phyloP scores from a whole-genome alignment of 306 rosid genomes.

The Malus sylvestris region DNA sequence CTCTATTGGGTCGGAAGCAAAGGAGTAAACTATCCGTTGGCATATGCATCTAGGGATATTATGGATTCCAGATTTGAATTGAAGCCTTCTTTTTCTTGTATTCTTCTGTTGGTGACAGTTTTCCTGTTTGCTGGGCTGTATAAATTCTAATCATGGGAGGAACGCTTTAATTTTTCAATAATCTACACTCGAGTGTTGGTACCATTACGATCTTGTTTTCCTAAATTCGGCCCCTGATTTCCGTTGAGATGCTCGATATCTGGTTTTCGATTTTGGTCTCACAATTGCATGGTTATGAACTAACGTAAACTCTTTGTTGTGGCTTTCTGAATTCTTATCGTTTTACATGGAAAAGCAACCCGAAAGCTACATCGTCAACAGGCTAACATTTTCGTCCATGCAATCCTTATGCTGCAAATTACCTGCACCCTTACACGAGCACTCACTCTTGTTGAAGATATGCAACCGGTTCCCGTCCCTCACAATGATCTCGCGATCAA shows the following conservation, averaged over 20 bases:
- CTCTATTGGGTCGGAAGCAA: slow-evolving; percentile 39
- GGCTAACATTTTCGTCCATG: neutral
- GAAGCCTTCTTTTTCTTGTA: slow-evolving; percentile 6
- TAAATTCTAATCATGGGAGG: slow-evolving; percentile 11
- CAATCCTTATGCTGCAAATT: neutral
- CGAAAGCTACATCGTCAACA: neutral
- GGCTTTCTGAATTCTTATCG: neutral
- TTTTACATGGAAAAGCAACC: neutral
- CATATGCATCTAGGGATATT: slow-evolving; percentile 17
- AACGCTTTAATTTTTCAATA: slow-evolving; percentile 20
- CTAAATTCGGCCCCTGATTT: neutral
- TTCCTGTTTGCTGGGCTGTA: slow-evolving; percentile 23
- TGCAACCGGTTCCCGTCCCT: slow-evolving; percentile 54
- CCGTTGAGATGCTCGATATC: neutral
- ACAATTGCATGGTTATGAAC: neutral
- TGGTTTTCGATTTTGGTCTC: neutral
- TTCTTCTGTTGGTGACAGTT: slow-evolving; percentile 15
- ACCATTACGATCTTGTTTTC: neutral
- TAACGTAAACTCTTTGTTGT: neutral
- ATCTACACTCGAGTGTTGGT: slow-evolving; percentile 16
- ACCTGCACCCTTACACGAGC: slow-evolving; percentile 42
- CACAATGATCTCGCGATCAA: slow-evolving; percentile 40
- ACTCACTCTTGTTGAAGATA: slow-evolving; percentile 44
- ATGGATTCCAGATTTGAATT: slow-evolving; percentile 18
- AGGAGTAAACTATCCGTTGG: slow-evolving; percentile 26